Evolutionary conservation across 768 basidiomycete genomes (phyloP).

Genomic region (Imleria badia): DNA sequence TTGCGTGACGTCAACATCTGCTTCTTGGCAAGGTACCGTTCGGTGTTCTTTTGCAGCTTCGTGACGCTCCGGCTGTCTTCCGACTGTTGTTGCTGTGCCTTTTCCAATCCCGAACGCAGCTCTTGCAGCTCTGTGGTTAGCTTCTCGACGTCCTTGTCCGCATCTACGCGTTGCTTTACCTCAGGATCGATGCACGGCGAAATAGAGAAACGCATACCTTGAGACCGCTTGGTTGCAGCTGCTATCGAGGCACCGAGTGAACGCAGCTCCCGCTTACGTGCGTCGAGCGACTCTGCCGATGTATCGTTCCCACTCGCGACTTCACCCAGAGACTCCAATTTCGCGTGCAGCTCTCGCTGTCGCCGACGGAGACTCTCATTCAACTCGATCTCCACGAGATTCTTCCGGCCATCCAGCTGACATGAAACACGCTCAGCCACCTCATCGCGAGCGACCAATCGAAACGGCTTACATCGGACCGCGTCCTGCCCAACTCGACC

Average conservation of each 20-base stretch:
- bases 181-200: background rate
- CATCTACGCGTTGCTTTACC: slow-evolving; percentile 39
- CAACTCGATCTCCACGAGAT: slow-evolving; percentile 86
- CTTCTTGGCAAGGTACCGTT: slow-evolving; percentile 90
- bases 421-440: background rate
- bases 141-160: slow-evolving; percentile 73
- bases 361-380: slow-evolving; percentile 84
- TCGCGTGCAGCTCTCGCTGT: slow-evolving; percentile 71
- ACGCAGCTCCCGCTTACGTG: slow-evolving; percentile 66
- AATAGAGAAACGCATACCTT: slow-evolving; percentile 40
- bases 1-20: slow-evolving; percentile 82
- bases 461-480: slow-evolving; percentile 59
- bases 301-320: slow-evolving; percentile 52
- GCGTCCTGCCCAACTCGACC: slow-evolving; percentile 62
- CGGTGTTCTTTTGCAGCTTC: slow-evolving; percentile 93
- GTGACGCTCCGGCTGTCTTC: slow-evolving; percentile 87
- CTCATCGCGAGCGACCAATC: background rate
- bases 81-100: slow-evolving; percentile 73
- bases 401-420: slow-evolving; percentile 67
- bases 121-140: slow-evolving; percentile 64
- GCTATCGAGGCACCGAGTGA: slow-evolving; percentile 67
- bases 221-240: slow-evolving; percentile 57
- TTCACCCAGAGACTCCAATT: slow-evolving; percentile 75
- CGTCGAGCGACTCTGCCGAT: slow-evolving; percentile 66
- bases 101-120: slow-evolving; percentile 63